Conservation (phyloP, 495 filamentous ascomycete genomes). For the Penicillium turbatum region DNA sequence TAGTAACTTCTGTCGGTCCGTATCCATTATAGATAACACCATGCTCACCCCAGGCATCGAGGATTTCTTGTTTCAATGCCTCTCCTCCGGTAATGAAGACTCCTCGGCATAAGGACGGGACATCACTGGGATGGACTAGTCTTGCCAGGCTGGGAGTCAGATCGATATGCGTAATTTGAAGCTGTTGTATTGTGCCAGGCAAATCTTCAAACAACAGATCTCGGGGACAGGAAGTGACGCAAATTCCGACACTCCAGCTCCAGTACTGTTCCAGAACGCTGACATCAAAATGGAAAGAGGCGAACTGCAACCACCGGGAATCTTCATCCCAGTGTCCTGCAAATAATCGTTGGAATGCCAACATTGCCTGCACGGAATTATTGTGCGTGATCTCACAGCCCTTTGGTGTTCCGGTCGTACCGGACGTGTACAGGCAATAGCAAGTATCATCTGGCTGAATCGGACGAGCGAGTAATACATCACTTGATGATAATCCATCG, state of each 20-base stretch:
- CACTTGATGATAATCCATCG: slow-evolving; percentile 17
- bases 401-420: slow-evolving; percentile 96
- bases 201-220: slow-evolving; percentile 78
- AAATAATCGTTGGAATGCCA: slow-evolving; percentile 41
- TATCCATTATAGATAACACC: slow-evolving; percentile 50
- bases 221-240: slow-evolving; percentile 69
- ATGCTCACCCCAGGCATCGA: slow-evolving; percentile 43
- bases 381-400: slow-evolving; percentile 70
- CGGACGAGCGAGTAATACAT: slow-evolving; percentile 12
- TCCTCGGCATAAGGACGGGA: slow-evolving; percentile 34
- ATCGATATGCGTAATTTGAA: slow-evolving; percentile 83
- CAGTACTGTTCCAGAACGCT: slow-evolving; percentile 85
- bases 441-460: slow-evolving; percentile 75
- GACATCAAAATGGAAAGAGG: slow-evolving; percentile 85
- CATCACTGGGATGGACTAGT: slow-evolving; percentile 36
- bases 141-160: slow-evolving; percentile 45
- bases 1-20: slow-evolving; percentile 87
- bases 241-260: slow-evolving; percentile 82
- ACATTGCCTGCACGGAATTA: slow-evolving; percentile 37
- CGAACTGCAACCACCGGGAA: slow-evolving; percentile 82
- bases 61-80: slow-evolving; percentile 41
- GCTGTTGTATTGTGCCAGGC: slow-evolving; percentile 58
- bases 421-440: slow-evolving; percentile 95
- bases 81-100: slow-evolving; percentile 43
- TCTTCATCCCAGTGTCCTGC: slow-evolving; percentile 49